Percentiles rank a stretch among this genome's conserved stretches.
These are phyloP conservation scores for Termitomyces heimii DNA, from an alignment of 768 basidiomycete genomes.

Conservation along the genomic window DNA sequence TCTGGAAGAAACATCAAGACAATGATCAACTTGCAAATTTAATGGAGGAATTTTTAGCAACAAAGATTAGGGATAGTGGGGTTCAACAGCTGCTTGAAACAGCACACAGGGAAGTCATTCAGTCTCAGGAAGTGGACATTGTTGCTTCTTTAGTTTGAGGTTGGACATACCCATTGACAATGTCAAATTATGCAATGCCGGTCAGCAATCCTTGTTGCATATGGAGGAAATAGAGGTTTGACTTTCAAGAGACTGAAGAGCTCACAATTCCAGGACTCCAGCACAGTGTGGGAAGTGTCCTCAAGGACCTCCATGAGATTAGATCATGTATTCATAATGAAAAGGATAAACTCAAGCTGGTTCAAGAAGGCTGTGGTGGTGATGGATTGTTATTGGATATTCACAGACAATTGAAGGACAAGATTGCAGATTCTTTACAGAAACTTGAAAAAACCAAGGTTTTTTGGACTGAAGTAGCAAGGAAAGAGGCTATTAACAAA, in stretches of 20 bases:
- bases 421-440: neutral
- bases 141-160: neutral
- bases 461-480: neutral
- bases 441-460: neutral
- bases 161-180: neutral
- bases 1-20: neutral
- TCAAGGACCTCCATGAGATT: no score
- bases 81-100: neutral
- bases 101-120: neutral
- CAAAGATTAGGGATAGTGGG: neutral
- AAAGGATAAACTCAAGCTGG: neutral
- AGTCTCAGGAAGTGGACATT: neutral
- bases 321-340: no score
- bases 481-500: neutral
- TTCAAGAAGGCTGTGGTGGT: neutral
- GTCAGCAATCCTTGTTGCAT: neutral
- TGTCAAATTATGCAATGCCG: neutral
- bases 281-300: no score
- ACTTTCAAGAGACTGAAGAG: neutral
- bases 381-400: neutral
- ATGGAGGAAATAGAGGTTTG: neutral
- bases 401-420: neutral
- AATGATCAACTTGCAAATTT: neutral
- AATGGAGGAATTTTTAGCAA: neutral
- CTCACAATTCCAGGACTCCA: neutral